phyloP scores from a whole-genome alignment of 2,329 filamentous ascomycete species.

The Fusarium newnesense region DNA sequence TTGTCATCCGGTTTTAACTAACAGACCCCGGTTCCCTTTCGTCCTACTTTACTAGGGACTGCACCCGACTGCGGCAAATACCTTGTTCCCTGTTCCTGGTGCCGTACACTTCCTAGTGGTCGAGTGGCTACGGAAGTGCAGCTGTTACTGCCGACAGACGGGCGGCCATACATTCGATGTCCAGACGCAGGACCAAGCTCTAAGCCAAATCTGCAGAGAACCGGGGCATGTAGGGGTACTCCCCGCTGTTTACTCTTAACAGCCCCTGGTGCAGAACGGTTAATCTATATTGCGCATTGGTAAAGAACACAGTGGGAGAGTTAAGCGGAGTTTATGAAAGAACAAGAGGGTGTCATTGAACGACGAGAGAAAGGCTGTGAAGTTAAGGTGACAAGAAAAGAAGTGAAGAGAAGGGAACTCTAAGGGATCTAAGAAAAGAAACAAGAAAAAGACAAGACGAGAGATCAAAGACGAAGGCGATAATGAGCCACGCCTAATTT shows the following conservation, averaged over 20 bases:
- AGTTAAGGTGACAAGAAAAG: constrained; percentile 5
- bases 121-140: constrained; percentile 5
- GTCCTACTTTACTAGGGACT: constrained; percentile 17
- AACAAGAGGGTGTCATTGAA: neutral
- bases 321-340: constrained; percentile 5
- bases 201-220: constrained; percentile 32
- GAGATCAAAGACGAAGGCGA: constrained; percentile 34
- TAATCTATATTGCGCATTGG: constrained; percentile 22
- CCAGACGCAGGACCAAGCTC: constrained; percentile 43
- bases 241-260: constrained; percentile 16
- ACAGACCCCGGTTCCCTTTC: constrained; percentile 19
- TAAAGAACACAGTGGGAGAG: constrained; percentile 26
- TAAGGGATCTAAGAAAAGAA: neutral
- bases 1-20: neutral
- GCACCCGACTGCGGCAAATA: constrained; percentile 12
- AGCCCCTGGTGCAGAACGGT: constrained; percentile 9
- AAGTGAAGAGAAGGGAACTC: neutral
- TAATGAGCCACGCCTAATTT: constrained; percentile 37
- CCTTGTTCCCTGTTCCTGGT: constrained; percentile 20
- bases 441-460: constrained; percentile 3
- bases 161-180: constrained; percentile 3
- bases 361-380: neutral
- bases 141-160: constrained; percentile 25
- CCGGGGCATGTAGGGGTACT: constrained; percentile 43
- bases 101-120: constrained; percentile 18